Evolutionary conservation across 805 yeast genomes (phyloP), one percentile per base, ranked within the genome.

Genomic region (Scheffersomyces amazonensis): DNA sequence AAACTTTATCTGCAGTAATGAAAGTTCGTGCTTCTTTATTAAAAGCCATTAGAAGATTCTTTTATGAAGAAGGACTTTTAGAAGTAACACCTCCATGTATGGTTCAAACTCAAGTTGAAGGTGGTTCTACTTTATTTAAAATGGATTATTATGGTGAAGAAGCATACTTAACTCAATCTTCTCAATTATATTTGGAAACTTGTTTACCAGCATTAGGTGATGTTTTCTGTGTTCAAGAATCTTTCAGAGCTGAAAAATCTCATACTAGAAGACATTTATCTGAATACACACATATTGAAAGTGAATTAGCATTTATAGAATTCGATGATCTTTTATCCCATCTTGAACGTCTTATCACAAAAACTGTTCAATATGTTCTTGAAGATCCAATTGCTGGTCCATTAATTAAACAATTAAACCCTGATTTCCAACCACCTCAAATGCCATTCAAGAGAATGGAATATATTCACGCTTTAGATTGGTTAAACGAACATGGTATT

Each of bases 91-190:
- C 99, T 32, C 99, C 99, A 57, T 90, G 98, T 69, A 93, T 93
- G 98, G 99, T 93, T 40, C 99, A 93, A 71, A 90, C 96, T 28
- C 98, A 93, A 73, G 99, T 93, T 43, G 99, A 93, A 71, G 99
- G 99, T 62, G 99, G 99, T 38, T 86, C 97, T 28, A 93, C 99
- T 13, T 74, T 93, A 58, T 93, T 93, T 75, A 81, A 83, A 56
- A 73, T 93, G 71, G 85, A 87, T 63, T 93, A 95, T 73, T 93
- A 93, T 62, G 98, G 96, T 39, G 95, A 93, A 71, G 93, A 90
- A 62, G 98, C 99, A 9, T 93, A 72, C 67, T 75, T 93, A 58
- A 95, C 99, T 15, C 99, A 93, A 71, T 86, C 96, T 7, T 91
- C 98, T 13, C 99, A 93, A 73, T 78, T 93, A 55, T 93, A 93